A percentile compares a stretch with the other conserved stretches of the same genome.
These are phyloP conservation scores for Raddia distichophylla DNA, from an alignment of 176 grass and related monocot species.

Conservation along the genomic window DNA sequence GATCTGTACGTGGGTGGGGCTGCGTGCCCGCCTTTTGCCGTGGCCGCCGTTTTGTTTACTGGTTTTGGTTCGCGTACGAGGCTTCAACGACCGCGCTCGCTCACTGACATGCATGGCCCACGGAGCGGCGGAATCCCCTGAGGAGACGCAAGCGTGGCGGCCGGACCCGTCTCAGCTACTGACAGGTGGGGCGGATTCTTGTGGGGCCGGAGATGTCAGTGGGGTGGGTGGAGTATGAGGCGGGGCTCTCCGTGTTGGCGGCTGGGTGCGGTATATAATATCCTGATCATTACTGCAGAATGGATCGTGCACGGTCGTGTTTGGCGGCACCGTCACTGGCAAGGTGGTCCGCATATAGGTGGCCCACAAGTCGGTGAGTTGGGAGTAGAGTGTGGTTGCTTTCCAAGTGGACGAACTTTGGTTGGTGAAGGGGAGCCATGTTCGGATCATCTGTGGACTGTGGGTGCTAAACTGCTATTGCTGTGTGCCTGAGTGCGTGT, in stretches of 20 bases:
- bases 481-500: too few species aligned
- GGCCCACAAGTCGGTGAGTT: background rate
- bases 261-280: background rate
- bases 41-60: constrained; percentile 45
- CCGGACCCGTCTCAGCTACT: background rate
- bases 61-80: constrained; percentile 41
- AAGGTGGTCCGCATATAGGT: background rate
- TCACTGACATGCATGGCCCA: background rate
- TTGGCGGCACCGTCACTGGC: background rate
- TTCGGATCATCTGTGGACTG: too few species aligned
- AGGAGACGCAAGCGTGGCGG: background rate
- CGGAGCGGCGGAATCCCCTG: background rate
- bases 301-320: background rate
- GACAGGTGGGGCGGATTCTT: background rate
- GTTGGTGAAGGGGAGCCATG: background rate
- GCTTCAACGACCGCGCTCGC: background rate
- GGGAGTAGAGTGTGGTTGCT: background rate
- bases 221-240: background rate
- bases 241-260: background rate
- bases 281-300: background rate
- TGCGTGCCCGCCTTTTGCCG: constrained; percentile 24
- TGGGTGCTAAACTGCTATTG: too few species aligned
- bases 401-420: background rate
- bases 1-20: constrained; percentile 30
- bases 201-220: background rate